These are phyloP conservation scores for Henckelia pumila DNA, from an alignment of 257 asterid genomes.

Conservation along the genomic window DNA sequence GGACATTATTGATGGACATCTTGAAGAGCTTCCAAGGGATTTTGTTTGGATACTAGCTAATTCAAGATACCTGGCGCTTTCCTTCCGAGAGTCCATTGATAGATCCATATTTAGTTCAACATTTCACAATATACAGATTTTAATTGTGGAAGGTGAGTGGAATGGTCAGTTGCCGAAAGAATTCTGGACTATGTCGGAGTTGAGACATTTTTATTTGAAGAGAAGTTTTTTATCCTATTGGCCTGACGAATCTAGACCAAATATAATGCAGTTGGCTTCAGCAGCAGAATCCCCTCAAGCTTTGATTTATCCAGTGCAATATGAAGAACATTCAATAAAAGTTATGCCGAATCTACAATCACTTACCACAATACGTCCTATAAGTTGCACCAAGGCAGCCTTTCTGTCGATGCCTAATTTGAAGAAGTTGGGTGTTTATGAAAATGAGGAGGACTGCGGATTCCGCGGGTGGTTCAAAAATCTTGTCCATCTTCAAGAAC, in stretches of 20 bases:
- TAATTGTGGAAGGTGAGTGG: slow-evolving; percentile 23
- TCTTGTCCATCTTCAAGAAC: slow-evolving; percentile 15
- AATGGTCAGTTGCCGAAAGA: slow-evolving; percentile 13
- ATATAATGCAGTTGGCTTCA: background rate
- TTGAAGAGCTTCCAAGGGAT: background rate
- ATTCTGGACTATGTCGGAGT: slow-evolving; percentile 27
- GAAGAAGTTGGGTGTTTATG: slow-evolving; percentile 25
- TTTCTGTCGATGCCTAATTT: slow-evolving; percentile 29
- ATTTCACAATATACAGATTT: slow-evolving; percentile 17
- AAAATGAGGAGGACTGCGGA: slow-evolving; percentile 27
- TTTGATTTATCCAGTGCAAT: background rate
- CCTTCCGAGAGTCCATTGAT: background rate
- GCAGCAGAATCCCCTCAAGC: background rate
- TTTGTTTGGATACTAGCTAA: background rate
- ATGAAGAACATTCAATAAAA: background rate
- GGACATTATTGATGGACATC: slow-evolving; percentile 18
- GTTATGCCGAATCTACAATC: slow-evolving; percentile 16
- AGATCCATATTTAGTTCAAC: background rate
- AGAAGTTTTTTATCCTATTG: slow-evolving; percentile 8
- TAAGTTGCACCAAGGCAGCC: slow-evolving; percentile 17
- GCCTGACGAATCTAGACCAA: background rate
- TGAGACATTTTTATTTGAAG: slow-evolving; percentile 28
- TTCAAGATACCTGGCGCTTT: slow-evolving; percentile 29
- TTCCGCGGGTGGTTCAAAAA: slow-evolving; percentile 21
- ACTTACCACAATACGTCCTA: slow-evolving; percentile 21